Evolutionary conservation across 768 basidiomycete genomes (phyloP), one percentile per base, ranked within the genome.

Genomic region (Mrakia blollopis): DNA sequence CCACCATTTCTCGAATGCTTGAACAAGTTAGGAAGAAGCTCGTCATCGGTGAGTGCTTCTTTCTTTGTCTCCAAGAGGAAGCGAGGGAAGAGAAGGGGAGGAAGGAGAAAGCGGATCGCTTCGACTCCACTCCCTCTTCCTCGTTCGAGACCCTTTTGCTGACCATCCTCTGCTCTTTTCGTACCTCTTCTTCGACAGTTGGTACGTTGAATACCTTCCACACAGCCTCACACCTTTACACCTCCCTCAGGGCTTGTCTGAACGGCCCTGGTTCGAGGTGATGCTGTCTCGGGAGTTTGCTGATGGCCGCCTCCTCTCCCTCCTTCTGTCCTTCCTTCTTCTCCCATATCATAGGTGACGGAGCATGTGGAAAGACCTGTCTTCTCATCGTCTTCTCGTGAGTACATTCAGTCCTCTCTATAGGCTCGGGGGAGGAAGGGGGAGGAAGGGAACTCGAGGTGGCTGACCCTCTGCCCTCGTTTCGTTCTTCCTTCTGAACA

Each of bases 361-460:
- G 94, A 89, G 93, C 93, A 85, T 95, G 93, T 81, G 93, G 93
- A 86, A 94, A 94, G 70, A 78, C 77, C 77, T 78, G 77, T 73
- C 73, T 78, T 18, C 73, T 78, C 23, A 78, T 78, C 37, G 77
- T 78, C 68, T 78, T 78, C 73, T 70, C 72, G 76, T 77, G 71
- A 39, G 76, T 73, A 35, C 32, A 65, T 18, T 6, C 50, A 14
- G 18, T 63, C n/a, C 4, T 65, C 61, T 74, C n/a, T 70, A 18
- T 32, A 6, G 63, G 13, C 32, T 3, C 7, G 30, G 32, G 8
- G 63, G 35, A 18, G 10, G 30, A 37, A 16, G 21, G 16, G 63
- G 21, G 1, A 16, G 1, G 37, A 47, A 25, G 68, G 68, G 11
- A 21, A 47, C 13, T 1, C 44, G 47, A 47, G 28, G 41, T 9